Percentiles rank a stretch among this genome's conserved stretches.
Evolutionary conservation across 306 rosid species (phyloP).

Genomic region (Lathyrus aphaca): DNA sequence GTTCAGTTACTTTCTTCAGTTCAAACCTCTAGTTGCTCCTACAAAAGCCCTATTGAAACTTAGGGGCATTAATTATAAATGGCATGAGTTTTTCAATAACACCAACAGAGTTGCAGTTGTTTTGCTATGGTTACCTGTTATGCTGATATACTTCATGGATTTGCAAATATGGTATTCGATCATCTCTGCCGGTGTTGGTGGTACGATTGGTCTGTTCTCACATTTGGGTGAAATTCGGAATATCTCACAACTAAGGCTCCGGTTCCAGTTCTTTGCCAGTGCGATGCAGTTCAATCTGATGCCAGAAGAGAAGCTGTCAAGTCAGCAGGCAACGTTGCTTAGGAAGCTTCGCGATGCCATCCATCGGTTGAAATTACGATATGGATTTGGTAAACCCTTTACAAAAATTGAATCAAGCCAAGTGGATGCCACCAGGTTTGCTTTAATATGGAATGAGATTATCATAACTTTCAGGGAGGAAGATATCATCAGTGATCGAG

Average conservation of each 20-base stretch:
- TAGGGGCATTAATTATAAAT: conserved; percentile 34
- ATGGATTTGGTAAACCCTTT: conserved; percentile 74
- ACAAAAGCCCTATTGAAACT: conserved; percentile 66
- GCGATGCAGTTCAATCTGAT: conserved; percentile 89
- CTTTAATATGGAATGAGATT: conserved; percentile 96
- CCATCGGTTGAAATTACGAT: conserved; percentile 74
- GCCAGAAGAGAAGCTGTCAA: conserved; percentile 60
- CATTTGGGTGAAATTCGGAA: conserved; percentile 96
- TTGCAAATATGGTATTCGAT: conserved; percentile 93
- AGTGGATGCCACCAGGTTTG: conserved; percentile 81
- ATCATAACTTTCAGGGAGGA: conserved; percentile 88
- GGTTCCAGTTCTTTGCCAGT: conserved; percentile 92
- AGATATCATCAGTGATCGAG: conserved; percentile 82
- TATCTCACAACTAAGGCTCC: conserved; percentile 73
- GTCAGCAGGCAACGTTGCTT: conserved; percentile 51
- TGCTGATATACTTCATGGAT: conserved; percentile 87
- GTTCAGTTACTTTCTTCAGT: conserved; percentile 88
- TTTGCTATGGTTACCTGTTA: conserved; percentile 81
- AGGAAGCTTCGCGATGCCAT: conserved; percentile 83
- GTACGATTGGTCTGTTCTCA: conserved; percentile 68
- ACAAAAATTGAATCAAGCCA: conserved; percentile 84
- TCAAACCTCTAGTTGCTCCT: conserved; percentile 82
- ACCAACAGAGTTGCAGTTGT: conserved; percentile 69
- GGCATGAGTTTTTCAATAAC: conserved; percentile 80
- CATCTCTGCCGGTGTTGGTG: conserved; percentile 69